Percentiles rank a stretch among this genome's conserved stretches.
Evolutionary conservation across 1,284 basidiomycete species (phyloP).

Genomic region (Cryptococcus sp.): DNA sequence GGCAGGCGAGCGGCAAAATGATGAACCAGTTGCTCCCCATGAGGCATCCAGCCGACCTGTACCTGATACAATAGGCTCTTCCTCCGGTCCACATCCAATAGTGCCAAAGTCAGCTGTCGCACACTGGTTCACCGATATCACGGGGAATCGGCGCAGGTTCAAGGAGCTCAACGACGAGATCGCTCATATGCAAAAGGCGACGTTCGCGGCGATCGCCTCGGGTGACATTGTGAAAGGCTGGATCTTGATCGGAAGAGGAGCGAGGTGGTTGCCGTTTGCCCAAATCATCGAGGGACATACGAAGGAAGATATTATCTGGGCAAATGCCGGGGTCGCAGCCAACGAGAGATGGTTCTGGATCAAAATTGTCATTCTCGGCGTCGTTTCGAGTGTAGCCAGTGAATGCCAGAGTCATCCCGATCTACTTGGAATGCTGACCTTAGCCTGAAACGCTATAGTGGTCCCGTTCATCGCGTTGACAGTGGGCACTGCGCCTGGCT

Average conservation of each 20-base stretch:
- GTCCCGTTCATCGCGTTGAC: constrained; percentile 66
- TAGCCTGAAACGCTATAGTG: constrained; percentile 58
- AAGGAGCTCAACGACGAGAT: constrained; percentile 73
- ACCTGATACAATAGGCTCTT: no score
- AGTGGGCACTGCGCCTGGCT: constrained; percentile 67
- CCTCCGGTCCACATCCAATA: neutral
- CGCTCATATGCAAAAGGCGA: constrained; percentile 62
- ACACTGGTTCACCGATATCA: constrained; percentile 63
- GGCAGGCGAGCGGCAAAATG: no score
- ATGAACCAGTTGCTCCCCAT: no score
- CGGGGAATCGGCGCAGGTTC: constrained; percentile 61
- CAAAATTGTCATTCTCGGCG: constrained; percentile 57
- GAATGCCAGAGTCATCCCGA: constrained; percentile 46
- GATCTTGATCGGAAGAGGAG: constrained; percentile 70
- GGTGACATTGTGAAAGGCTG: constrained; percentile 65
- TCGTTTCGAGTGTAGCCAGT: constrained; percentile 65
- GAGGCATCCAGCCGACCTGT: no score
- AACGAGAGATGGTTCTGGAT: constrained; percentile 62
- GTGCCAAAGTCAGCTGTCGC: constrained; percentile 1
- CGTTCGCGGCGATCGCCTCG: constrained; percentile 69
- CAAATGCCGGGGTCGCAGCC: constrained; percentile 63
- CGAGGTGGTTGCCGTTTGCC: constrained; percentile 65
- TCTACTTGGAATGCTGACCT: neutral
- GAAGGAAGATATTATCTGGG: constrained; percentile 78
- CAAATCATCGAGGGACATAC: constrained; percentile 71